Base-by-base conservation (phyloP, 352 stramenopile species). In the Phytophthora kernoviae region DNA sequence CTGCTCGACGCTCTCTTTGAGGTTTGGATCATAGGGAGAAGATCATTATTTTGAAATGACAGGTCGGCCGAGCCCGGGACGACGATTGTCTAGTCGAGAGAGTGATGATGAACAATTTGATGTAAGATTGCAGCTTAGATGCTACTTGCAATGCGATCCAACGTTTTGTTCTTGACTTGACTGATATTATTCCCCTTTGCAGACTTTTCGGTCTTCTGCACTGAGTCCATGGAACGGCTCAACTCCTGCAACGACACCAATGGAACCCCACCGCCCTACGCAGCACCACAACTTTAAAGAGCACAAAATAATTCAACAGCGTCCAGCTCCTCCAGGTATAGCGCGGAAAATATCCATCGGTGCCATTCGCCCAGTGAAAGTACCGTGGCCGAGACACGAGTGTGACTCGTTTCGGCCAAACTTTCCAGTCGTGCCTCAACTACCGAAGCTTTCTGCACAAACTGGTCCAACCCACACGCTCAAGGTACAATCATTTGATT, bases 331-430 rank as follows among this genome's bases (percentile, higher is more conserved):
- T 46, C 49, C 45, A 15, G 34, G 56, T 46, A 26, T 37, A 34
- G 22, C 58, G 18, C 52, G 43, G 15, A 68, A 68, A 22, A 58
- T 68, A 12, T 65, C 41, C 17, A 62, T 66, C 14, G 62, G 37
- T 9, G 36, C 56, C n/a, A 58, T 68, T 55, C 47, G 58, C 5
- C 64, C 58, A 2, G 64, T 64, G 41, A 68, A 72, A 65, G 42
- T 60, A 8, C 62, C 51, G 32, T 66, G 44, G 22, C n/a, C 34
- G 5, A 17, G 48, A 5, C 49, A 20, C 37, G 49, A 50, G 14
- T 32, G 54, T 21, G 39, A 46, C 33, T 39, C 22, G 7, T 41
- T 50, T 21, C 42, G 33, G n/a, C 53, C 18, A 11, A 24, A 7
- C 11, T 51, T 54, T 52, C 39, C 49, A n/a, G 61, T 62, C 11